Evolutionary conservation across 257 asterid species (phyloP).

Genomic region (Solanum piurae): DNA sequence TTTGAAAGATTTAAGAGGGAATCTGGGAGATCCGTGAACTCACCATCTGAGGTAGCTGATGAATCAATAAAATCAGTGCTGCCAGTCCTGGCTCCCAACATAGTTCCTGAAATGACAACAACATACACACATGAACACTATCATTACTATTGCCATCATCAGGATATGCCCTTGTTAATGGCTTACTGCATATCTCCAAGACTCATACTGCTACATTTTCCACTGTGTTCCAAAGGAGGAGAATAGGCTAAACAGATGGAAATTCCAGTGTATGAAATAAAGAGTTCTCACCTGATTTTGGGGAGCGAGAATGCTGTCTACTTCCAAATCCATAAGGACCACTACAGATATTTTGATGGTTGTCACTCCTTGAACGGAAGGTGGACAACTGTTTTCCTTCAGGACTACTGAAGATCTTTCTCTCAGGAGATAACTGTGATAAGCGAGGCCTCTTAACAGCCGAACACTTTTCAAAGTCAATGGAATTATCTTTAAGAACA

Average conservation of each 20-base stretch:
- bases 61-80: conserved; percentile 4
- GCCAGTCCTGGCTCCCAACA: conserved; percentile 6
- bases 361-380: conserved; percentile 25
- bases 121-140: conserved; percentile 20
- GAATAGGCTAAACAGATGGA: conserved; percentile 28
- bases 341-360: conserved; percentile 12
- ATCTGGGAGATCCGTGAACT: conserved; percentile 62
- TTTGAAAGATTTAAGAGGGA: conserved; percentile 81
- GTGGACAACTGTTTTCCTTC: conserved; percentile 18
- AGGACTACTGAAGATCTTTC: conserved; percentile 4
- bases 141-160: conserved; percentile 27
- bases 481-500: conserved; percentile 11
- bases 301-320: conserved; percentile 24
- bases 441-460: conserved; percentile 10
- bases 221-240: conserved; percentile 30
- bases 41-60: conserved; percentile 27
- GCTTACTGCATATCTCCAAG: conserved; percentile 19
- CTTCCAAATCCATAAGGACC: conserved; percentile 31
- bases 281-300: conserved; percentile 32
- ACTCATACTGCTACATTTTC: conserved; percentile 29
- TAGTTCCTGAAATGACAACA: conserved; percentile 12
- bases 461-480: conserved; percentile 8
- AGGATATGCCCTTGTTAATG: conserved; percentile 17
- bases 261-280: conserved; percentile 24
- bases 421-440: conserved; percentile 6